A percentile compares a stretch with the other conserved stretches of the same genome.
These are phyloP conservation scores for Amborella trichopoda DNA, from an alignment of 164 flowering plant species.

Conservation along the genomic window DNA sequence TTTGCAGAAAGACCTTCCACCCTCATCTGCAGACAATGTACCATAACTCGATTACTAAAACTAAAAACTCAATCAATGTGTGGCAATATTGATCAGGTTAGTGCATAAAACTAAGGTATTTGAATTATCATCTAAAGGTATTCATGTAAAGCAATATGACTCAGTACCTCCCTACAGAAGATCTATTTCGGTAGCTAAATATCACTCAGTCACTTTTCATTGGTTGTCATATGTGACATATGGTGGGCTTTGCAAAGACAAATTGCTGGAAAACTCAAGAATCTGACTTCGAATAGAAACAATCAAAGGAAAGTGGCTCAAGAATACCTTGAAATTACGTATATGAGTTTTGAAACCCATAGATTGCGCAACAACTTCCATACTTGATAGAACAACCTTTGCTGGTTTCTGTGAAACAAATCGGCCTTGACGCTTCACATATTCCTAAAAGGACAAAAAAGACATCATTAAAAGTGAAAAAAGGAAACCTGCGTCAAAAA, in stretches of 20 bases:
- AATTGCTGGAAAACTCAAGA: neutral
- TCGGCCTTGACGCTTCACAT: constrained; percentile 48
- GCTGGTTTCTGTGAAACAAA: constrained; percentile 90
- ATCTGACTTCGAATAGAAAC: neutral
- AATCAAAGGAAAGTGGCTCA: neutral
- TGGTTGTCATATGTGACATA: neutral
- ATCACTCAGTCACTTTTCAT: neutral
- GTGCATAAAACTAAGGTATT: neutral
- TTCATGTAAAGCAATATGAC: neutral
- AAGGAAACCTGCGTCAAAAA: too few species aligned
- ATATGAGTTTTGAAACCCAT: constrained; percentile 99
- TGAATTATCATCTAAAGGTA: neutral
- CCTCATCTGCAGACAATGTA: constrained; percentile 68
- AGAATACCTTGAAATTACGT: constrained; percentile 74
- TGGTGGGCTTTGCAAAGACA: neutral
- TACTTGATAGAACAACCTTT: constrained; percentile 73
- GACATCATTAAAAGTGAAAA: too few species aligned
- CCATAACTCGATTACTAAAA: neutral
- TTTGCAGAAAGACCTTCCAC: constrained; percentile 82
- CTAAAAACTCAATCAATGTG: neutral
- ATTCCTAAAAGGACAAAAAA: neutral
- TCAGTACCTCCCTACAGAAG: neutral
- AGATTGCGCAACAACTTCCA: constrained; percentile 98
- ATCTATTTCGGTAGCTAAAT: neutral
- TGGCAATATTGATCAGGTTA: neutral